phyloP scores from a whole-genome alignment of 2,329 filamentous ascomycete genomes.

The Pseudonectria buxi region DNA sequence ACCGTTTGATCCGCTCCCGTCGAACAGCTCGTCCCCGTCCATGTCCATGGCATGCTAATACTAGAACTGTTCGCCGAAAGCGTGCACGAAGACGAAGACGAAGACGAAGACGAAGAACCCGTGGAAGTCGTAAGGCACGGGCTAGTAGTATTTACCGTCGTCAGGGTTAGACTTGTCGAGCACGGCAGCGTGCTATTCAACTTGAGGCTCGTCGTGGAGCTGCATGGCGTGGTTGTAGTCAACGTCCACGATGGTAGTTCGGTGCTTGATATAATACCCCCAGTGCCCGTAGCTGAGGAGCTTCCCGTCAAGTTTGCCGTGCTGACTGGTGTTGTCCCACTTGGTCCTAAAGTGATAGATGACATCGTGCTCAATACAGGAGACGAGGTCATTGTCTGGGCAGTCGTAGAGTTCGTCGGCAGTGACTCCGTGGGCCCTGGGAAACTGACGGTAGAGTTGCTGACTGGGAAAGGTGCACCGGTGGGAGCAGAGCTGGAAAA shows the following conservation, averaged over 20 bases:
- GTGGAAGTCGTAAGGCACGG: constrained; percentile 9
- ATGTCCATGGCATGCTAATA: neutral
- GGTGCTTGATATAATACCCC: no score
- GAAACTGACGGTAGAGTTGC: constrained; percentile 11
- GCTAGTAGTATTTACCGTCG: constrained; percentile 2
- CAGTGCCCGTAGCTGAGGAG: no score
- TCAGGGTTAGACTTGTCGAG: constrained; percentile 2
- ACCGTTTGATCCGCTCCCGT: constrained; percentile 1
- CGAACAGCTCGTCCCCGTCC: constrained; percentile 9
- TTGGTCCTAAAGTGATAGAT: constrained; percentile 2
- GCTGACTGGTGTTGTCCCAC: constrained; percentile 1
- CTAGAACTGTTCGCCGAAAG: constrained; percentile 2
- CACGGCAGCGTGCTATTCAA: constrained; percentile 4
- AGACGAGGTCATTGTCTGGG: neutral
- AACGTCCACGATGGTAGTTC: neutral
- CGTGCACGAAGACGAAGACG: constrained; percentile 11
- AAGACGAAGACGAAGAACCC: neutral
- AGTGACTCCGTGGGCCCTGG: constrained; percentile 5
- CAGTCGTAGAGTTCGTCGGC: constrained; percentile 5
- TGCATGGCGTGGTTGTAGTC: neutral
- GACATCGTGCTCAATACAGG: neutral
- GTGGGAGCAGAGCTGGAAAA: constrained; percentile 5
- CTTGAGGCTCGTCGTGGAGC: neutral
- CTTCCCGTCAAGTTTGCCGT: neutral
- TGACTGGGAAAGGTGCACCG: constrained; percentile 4